A percentile compares a stretch with the other conserved stretches of the same genome.
Evolutionary conservation across 2,329 filamentous ascomycete species (phyloP).

Genomic region (Aspergillus tamarii): DNA sequence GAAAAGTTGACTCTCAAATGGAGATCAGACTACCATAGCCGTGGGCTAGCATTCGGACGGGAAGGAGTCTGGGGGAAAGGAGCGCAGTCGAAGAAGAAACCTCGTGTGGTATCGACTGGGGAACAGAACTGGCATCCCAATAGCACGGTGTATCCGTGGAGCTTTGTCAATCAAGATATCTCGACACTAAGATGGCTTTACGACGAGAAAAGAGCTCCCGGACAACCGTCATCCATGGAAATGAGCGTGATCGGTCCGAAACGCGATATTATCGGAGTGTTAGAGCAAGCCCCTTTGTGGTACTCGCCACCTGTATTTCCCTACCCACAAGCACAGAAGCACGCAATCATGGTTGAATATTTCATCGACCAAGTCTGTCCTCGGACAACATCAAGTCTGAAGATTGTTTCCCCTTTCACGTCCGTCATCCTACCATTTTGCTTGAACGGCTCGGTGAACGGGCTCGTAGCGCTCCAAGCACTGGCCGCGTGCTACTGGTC

Average conservation of each 20-base stretch:
- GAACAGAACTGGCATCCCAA: not conserved
- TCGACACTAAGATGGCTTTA: not conserved
- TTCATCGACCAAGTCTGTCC: not conserved
- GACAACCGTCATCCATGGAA: not conserved
- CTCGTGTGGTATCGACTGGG: not conserved
- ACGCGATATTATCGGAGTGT: not conserved
- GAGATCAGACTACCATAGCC: not conserved
- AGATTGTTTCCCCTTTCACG: not conserved
- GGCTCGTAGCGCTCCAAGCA: not conserved
- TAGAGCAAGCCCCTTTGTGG: not conserved
- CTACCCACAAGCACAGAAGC: not conserved
- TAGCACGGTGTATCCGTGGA: not conserved
- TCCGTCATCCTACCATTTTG: not conserved
- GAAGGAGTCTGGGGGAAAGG: not conserved
- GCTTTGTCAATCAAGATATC: not conserved
- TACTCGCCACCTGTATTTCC: not conserved
- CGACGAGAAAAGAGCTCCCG: not conserved
- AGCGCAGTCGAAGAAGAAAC: not conserved
- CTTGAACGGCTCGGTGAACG: not conserved
- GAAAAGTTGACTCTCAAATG: not conserved
- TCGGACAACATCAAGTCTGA: not conserved
- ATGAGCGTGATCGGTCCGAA: not conserved
- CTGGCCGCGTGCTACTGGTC: not conserved
- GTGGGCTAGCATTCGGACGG: not conserved
- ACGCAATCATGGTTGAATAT: not conserved